These are phyloP conservation scores for Aspergillus sergii DNA, from an alignment of 2,329 filamentous ascomycete genomes.

Conservation along the genomic window DNA sequence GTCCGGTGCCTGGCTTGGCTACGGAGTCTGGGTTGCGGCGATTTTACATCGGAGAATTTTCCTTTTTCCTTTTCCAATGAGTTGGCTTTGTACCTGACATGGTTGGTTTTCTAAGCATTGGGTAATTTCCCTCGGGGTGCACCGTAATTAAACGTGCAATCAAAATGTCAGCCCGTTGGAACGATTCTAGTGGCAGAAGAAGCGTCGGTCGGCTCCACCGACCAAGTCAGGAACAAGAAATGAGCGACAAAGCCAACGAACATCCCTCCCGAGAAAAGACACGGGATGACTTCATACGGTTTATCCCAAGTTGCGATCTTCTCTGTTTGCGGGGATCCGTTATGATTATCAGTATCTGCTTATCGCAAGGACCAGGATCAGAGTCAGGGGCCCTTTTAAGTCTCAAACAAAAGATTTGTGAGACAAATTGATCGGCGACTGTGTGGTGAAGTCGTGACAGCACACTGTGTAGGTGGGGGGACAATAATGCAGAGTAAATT, in stretches of 20 bases:
- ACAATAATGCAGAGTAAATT: not conserved
- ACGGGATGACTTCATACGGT: slow-evolving; percentile 16
- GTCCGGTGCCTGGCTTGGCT: not conserved
- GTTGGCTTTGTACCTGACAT: not conserved
- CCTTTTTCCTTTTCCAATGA: not conserved
- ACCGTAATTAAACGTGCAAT: slow-evolving; percentile 3
- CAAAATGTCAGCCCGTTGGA: not conserved
- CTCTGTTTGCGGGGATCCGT: slow-evolving; percentile 9
- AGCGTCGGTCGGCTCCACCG: slow-evolving; percentile 16
- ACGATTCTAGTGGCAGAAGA: not conserved
- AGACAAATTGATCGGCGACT: not conserved
- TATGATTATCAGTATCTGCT: not conserved
- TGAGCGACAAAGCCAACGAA: slow-evolving; percentile 15
- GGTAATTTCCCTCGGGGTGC: slow-evolving; percentile 2
- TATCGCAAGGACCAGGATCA: not conserved
- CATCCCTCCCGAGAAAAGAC: slow-evolving; percentile 13
- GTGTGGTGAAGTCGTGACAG: not conserved
- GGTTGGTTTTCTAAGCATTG: not conserved
- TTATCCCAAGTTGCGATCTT: slow-evolving; percentile 14
- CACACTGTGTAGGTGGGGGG: not conserved
- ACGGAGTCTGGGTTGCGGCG: not conserved
- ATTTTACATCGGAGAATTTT: not conserved
- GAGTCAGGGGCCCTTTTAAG: not conserved
- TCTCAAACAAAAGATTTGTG: not conserved
- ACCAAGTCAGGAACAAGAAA: slow-evolving; percentile 22